Evolutionary conservation across 805 yeast genomes (phyloP).

Genomic region (Metschnikowia colocasiae): DNA sequence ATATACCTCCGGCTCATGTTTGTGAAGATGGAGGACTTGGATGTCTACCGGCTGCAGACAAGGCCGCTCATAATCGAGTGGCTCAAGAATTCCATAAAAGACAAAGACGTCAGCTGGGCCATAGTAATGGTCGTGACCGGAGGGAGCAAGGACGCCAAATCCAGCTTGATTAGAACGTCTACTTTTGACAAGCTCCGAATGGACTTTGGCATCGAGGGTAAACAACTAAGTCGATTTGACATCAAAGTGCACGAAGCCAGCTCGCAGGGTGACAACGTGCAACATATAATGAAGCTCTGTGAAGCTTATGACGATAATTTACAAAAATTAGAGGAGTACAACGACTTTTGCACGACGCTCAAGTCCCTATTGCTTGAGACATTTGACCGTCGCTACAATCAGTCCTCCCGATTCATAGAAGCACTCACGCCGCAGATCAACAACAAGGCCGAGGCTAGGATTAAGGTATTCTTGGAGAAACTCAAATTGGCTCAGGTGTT

Average conservation of each 20-base stretch:
- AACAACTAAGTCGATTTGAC: constrained; percentile 29
- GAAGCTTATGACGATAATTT: constrained; percentile 30
- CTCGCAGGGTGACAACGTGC: constrained; percentile 15
- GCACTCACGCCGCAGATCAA: constrained; percentile 30
- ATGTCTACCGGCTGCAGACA: constrained; percentile 71
- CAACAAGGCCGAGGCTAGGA: constrained; percentile 19
- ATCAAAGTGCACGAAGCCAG: background rate
- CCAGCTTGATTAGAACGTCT: constrained; percentile 43
- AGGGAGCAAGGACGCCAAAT: constrained; percentile 31
- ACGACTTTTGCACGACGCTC: constrained; percentile 38
- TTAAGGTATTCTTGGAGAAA: constrained; percentile 35
- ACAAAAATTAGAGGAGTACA: constrained; percentile 52
- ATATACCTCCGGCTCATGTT: constrained; percentile 68
- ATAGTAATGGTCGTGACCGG: constrained; percentile 50
- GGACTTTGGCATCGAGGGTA: constrained; percentile 46
- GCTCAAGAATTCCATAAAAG: constrained; percentile 46
- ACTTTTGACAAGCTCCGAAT: constrained; percentile 51
- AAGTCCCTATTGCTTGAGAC: constrained; percentile 52
- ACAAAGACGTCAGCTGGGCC: constrained; percentile 54
- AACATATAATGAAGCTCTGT: constrained; percentile 31
- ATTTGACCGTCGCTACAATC: constrained; percentile 34
- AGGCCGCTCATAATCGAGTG: constrained; percentile 82
- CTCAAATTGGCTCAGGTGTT: constrained; percentile 52
- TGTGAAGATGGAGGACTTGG: constrained; percentile 61
- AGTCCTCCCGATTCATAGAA: constrained; percentile 13